Conservation (phyloP, 2,329 filamentous ascomycete genomes). For the Monosporascus sp. region DNA sequence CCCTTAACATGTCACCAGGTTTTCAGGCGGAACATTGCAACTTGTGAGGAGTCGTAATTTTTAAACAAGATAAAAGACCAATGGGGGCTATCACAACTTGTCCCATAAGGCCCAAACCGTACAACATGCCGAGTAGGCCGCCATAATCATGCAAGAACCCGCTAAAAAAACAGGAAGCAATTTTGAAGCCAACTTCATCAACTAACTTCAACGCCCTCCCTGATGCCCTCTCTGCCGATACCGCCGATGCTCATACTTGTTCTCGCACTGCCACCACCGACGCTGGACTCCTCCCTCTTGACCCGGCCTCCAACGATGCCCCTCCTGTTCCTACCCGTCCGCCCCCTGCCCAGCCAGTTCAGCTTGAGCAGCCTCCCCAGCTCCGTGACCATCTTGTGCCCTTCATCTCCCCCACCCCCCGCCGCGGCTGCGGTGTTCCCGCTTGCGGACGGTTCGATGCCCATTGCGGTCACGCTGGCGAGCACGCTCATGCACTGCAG, state of each 20-base stretch:
- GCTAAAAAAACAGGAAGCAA: no score
- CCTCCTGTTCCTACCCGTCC: slow-evolving; percentile 82
- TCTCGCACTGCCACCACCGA: not conserved
- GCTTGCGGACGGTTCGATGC: slow-evolving; percentile 22
- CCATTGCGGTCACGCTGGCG: slow-evolving; percentile 51
- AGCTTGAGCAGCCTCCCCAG: slow-evolving; percentile 85
- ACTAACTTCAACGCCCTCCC: slow-evolving; percentile 20
- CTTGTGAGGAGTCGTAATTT: no score
- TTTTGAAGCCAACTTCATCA: slow-evolving; percentile 4
- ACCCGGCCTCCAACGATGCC: slow-evolving; percentile 75
- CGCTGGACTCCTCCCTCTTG: slow-evolving; percentile 33
- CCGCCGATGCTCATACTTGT: not conserved
- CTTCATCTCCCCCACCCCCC: slow-evolving; percentile 55
- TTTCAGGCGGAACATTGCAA: no score
- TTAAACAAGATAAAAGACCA: no score
- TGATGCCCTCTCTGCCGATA: slow-evolving; percentile 15
- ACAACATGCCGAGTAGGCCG: no score
- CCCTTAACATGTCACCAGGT: no score
- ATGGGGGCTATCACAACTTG: no score
- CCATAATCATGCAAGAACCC: no score
- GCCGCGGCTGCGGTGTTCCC: not conserved
- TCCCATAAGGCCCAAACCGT: not conserved
- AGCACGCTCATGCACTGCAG: slow-evolving; percentile 93
- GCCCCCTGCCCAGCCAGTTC: slow-evolving; percentile 89
- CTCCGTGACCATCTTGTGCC: slow-evolving; percentile 74